Percentiles rank a stretch among this genome's conserved stretches.
Evolutionary conservation across 2,329 filamentous ascomycete species (phyloP).

Genomic region (Aspergillus sp.): DNA sequence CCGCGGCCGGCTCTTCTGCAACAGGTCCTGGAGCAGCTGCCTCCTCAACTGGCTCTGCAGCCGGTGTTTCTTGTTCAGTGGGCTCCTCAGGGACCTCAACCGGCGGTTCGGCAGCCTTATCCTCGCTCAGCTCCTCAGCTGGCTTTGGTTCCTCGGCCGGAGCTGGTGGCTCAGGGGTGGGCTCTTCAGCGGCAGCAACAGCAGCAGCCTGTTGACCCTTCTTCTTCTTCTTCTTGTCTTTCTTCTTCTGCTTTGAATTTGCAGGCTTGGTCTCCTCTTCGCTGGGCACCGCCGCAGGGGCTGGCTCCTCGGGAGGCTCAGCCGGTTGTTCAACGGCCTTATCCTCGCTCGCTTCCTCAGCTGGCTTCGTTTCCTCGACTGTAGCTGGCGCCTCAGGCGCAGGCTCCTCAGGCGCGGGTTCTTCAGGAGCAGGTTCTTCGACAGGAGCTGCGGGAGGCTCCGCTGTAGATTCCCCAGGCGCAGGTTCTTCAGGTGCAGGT

Average conservation of each 20-base stretch:
- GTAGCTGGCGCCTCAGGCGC: background rate
- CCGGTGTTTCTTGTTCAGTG: slow-evolving; percentile 9
- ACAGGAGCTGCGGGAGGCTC: background rate
- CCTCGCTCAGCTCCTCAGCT: background rate
- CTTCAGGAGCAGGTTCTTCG: slow-evolving; percentile 2
- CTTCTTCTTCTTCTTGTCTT: background rate
- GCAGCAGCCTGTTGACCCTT: background rate
- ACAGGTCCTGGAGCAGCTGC: background rate
- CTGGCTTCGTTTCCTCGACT: background rate
- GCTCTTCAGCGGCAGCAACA: background rate
- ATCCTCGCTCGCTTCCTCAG: too few species aligned
- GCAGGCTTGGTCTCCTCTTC: background rate
- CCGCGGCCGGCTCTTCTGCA: background rate
- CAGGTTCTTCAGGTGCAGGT: background rate
- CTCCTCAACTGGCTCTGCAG: background rate
- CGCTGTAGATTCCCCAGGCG: background rate
- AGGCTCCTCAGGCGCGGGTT: background rate
- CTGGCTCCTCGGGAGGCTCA: background rate
- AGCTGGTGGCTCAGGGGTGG: slow-evolving; percentile 12
- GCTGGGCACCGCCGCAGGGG: too few species aligned
- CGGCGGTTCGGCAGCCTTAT: background rate
- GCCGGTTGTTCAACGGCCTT: too few species aligned
- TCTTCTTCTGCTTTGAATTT: background rate
- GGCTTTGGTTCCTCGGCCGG: slow-evolving; percentile 1
- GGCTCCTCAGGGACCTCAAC: background rate